A percentile compares a stretch with the other conserved stretches of the same genome.
Evolutionary conservation across 1,284 basidiomycete genomes (phyloP).

Genomic region (Polyporus tsugae): DNA sequence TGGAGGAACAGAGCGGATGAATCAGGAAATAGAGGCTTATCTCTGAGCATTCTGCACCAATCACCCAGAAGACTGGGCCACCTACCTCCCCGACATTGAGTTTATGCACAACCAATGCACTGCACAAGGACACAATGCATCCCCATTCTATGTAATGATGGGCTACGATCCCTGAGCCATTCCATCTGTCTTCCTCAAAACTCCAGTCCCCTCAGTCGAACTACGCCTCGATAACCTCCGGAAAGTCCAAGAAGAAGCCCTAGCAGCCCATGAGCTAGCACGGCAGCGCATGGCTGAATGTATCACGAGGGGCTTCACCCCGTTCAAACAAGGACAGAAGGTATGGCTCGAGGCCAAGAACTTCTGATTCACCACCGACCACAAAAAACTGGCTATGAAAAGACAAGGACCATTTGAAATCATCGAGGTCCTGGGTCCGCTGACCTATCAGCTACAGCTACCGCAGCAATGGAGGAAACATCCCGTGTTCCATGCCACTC

Average conservation of each 20-base stretch:
- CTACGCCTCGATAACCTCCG: background rate
- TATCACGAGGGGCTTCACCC: background rate
- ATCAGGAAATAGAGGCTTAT: constrained; percentile 40
- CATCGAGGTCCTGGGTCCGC: background rate
- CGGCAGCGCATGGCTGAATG: constrained; percentile 1
- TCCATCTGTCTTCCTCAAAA: background rate
- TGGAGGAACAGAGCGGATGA: constrained; percentile 42
- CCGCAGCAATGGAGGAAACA: constrained; percentile 11
- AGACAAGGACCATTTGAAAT: constrained; percentile 6
- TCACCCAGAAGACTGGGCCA: constrained; percentile 43
- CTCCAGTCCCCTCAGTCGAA: background rate
- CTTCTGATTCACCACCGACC: background rate
- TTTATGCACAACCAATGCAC: constrained; percentile 36
- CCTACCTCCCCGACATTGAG: constrained; percentile 35
- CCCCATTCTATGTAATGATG: constrained; percentile 40
- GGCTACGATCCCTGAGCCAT: constrained; percentile 7
- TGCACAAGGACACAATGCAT: constrained; percentile 34
- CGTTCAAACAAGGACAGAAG: constrained; percentile 15
- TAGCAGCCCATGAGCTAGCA: background rate
- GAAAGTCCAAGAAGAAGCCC: constrained; percentile 3
- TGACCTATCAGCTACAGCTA: background rate
- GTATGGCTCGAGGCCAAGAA: constrained; percentile 14
- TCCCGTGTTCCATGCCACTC: constrained; percentile 21
- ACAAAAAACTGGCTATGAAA: constrained; percentile 1
- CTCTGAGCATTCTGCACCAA: constrained; percentile 33